phyloP scores from a whole-genome alignment of 352 stramenopile genomes.

The Phytopythium sindhum region DNA sequence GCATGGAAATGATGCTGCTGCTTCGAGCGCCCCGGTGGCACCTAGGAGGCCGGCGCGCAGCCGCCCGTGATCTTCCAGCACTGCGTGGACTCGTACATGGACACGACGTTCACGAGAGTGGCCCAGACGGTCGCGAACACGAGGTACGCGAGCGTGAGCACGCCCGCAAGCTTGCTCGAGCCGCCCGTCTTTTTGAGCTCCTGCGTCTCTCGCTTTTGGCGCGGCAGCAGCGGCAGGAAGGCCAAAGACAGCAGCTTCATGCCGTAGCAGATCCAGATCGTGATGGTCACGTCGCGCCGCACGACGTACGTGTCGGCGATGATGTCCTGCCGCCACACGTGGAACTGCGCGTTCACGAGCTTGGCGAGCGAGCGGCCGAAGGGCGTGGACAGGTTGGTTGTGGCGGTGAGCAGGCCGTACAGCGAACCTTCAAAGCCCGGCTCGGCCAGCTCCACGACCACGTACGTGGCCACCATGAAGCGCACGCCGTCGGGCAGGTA shows the following conservation, averaged over 20 bases:
- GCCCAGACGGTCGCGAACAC: constrained; percentile 32
- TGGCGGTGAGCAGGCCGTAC: constrained; percentile 54
- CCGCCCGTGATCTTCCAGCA: constrained; percentile 60
- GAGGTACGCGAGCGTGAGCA: constrained; percentile 33
- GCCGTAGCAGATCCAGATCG: constrained; percentile 50
- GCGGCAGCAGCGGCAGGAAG: constrained; percentile 46
- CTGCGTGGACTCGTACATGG: constrained; percentile 48
- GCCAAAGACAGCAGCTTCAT: constrained; percentile 52
- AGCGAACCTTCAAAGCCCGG: constrained; percentile 46
- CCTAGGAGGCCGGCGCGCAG: constrained; percentile 25
- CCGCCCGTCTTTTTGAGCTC: constrained; percentile 37
- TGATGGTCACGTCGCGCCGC: constrained; percentile 58
- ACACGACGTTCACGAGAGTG: constrained; percentile 42
- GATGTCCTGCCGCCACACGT: constrained; percentile 49
- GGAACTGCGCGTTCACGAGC: constrained; percentile 47
- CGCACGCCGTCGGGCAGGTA: constrained; percentile 47
- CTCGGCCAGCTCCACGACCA: constrained; percentile 56
- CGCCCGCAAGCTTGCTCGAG: constrained; percentile 30
- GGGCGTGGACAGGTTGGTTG: constrained; percentile 42
- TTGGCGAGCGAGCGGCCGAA: constrained; percentile 47
- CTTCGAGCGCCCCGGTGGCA: neutral
- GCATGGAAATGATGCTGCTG: no score
- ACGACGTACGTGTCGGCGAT: constrained; percentile 34
- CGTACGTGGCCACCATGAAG: constrained; percentile 62
- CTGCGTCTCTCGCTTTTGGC: constrained; percentile 46